These are phyloP conservation scores for Petunia secreta DNA, from an alignment of 257 asterid species.

Conservation along the genomic window DNA sequence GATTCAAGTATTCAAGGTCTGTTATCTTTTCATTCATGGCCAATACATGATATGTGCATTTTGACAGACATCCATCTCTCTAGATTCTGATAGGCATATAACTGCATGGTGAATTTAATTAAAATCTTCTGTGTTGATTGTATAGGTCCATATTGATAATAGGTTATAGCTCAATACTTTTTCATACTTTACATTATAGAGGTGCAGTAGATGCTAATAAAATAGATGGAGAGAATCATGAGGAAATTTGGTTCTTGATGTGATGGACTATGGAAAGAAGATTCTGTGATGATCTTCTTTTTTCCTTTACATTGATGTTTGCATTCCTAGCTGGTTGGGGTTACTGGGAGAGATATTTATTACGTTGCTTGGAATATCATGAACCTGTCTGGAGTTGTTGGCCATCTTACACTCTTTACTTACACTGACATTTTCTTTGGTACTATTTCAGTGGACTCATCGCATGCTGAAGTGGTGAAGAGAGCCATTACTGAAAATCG, in stretches of 20 bases:
- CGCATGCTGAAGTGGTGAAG: conserved; percentile 55
- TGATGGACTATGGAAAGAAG: background rate
- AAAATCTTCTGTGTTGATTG: background rate
- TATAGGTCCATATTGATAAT: background rate
- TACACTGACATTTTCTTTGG: conserved; percentile 4
- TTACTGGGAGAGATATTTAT: background rate
- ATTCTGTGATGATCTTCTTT: background rate
- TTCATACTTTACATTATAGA: background rate
- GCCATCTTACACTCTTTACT: background rate
- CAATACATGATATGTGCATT: background rate
- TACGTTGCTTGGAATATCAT: background rate
- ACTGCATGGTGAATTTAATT: background rate
- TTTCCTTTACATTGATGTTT: background rate
- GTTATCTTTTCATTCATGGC: conserved; percentile 26
- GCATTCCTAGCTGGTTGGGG: background rate
- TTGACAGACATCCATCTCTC: background rate
- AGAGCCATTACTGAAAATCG: conserved; percentile 56
- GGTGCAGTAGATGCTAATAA: background rate
- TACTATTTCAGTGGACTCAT: conserved; percentile 51
- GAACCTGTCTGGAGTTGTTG: background rate
- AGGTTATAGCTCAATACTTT: background rate
- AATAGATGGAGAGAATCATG: conserved; percentile 1
- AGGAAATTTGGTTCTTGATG: background rate
- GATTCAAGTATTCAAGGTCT: conserved; percentile 67
- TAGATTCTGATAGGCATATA: background rate